A percentile compares a stretch with the other conserved stretches of the same genome.
phyloP scores from a whole-genome alignment of 2,329 filamentous ascomycete genomes.

The Fusarium bactridioides region DNA sequence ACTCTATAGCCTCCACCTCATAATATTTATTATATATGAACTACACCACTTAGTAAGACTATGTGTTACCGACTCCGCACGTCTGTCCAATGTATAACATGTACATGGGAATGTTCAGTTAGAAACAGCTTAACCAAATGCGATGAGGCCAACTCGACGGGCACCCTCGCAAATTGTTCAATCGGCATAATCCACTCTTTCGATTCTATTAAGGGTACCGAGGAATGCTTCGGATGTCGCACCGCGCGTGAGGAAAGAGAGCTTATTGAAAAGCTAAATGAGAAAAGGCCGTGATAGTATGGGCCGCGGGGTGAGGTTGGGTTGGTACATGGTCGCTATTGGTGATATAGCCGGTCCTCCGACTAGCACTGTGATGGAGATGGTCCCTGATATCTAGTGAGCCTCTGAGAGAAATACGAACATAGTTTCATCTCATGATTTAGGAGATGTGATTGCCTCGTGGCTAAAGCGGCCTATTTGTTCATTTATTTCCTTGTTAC shows the following conservation, averaged over 20 bases:
- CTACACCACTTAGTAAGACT: rapidly evolving
- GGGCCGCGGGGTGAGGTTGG: rapidly evolving
- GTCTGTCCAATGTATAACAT: background rate
- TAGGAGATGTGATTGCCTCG: rapidly evolving
- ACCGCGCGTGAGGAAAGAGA: background rate
- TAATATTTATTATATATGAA: rapidly evolving
- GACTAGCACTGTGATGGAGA: rapidly evolving
- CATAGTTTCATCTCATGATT: background rate
- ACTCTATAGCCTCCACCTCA: no score
- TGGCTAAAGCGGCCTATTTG: background rate
- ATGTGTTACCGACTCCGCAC: background rate
- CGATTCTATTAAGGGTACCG: background rate
- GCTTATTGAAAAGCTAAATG: background rate
- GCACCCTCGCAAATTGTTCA: background rate
- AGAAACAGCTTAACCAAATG: background rate
- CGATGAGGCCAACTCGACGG: background rate
- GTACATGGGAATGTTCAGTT: background rate
- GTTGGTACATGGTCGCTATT: background rate
- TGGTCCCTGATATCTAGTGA: background rate
- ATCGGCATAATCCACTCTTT: background rate
- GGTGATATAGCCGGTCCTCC: background rate
- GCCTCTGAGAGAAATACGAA: no score
- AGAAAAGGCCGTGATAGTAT: background rate
- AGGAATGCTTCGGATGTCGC: rapidly evolving
- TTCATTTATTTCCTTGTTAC: background rate